Evolutionary conservation across 257 asterid genomes (phyloP), one percentile per base, ranked within the genome.

Genomic region (Plantago elongata): DNA sequence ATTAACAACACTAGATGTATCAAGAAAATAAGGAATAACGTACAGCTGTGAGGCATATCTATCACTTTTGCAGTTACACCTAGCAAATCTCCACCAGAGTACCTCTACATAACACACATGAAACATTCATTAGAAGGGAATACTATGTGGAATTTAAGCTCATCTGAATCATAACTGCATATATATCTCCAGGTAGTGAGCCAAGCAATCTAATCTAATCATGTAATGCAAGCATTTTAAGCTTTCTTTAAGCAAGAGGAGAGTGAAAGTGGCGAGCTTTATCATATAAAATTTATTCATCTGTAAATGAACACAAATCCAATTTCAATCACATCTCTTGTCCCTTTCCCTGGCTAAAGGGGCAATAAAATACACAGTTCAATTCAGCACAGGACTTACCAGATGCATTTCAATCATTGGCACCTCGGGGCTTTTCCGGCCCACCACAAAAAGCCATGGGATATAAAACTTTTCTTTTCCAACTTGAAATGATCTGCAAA

Each of bases 401-500:
- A 87, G 71, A 79, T 85, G 85, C 83, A 87, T 78, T 74, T 87
- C 96, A 58, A 93, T 83, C 96, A 89, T 82, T 45, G 97, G 95
- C 75, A 93, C 94, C 83, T 93, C 97, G 44, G 96, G 54, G 63
- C 91, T 87, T 82, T 87, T 93, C 38, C 95, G 84, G 63, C 89
- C 89, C 70, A 93, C 79, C 68, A 89, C 79, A 71, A 87, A 83
- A 68, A 89, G 94, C 97, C 99, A 89, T 13, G 99, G 95, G 65
- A 89, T 79, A 68, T 78, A 77, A 77, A 81, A 85, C 69, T 93
- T 93, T 67, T 93, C 99, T 68, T 77, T 78, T 63, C 99, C 99
- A 76, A 93, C 88, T 83, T 89, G 99, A 74, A 93, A 87, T 51
- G 97, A 93, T 77, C 96, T 93, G 91, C 86, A 76, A 51, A 46